Evolutionary conservation across 768 basidiomycete species (phyloP), one percentile per base, ranked within the genome.

Genomic region (Lepiota subincarnata): DNA sequence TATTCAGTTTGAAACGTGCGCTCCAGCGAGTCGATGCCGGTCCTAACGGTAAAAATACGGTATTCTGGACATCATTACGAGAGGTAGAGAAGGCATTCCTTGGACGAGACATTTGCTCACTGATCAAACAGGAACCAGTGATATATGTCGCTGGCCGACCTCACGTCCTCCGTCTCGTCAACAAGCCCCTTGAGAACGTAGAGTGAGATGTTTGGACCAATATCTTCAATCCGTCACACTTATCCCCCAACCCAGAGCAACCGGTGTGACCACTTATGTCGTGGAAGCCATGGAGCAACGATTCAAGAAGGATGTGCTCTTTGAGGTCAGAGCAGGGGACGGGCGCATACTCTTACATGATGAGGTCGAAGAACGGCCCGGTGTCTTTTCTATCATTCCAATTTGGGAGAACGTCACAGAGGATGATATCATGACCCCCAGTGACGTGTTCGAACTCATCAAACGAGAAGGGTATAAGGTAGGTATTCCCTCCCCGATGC

Each of bases 41-140:
- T 6, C 86, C 87, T 12, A 74, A 80, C n/a, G 93, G 93, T 1
- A 62, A 70, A 20, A 87, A 90, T 53, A 79, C 68, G 58, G 87
- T 94, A 12, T 86, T 82, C 56, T 98, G 97, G 97, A 98, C 94
- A n/a, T 95, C 91, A 0, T 68, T 99, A 54, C 80, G 97, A 64
- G 94, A 98, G 74, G 91, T 87, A 47, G 18, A 34, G 18, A 10
- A 2, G 11, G 4, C 22, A 18, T 24, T n/a, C 11, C 14, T 24
- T n/a, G 20, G 20, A 24, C 31, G 10, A 11, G 53, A 70, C 57
- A 24, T 35, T 48, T n/a, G 4, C 5, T 34, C 1, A 38, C 28
- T 26, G 22, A 35, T 14, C 26, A 28, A 18, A 35, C 52, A 91
- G 88, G 95, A 97, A 72, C 95, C 95, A 20, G 96, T 98, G 3